Percentiles rank a stretch among this genome's conserved stretches.
Evolutionary conservation across 495 filamentous ascomycete genomes (phyloP).

Genomic region (Penicillium samsonianum): DNA sequence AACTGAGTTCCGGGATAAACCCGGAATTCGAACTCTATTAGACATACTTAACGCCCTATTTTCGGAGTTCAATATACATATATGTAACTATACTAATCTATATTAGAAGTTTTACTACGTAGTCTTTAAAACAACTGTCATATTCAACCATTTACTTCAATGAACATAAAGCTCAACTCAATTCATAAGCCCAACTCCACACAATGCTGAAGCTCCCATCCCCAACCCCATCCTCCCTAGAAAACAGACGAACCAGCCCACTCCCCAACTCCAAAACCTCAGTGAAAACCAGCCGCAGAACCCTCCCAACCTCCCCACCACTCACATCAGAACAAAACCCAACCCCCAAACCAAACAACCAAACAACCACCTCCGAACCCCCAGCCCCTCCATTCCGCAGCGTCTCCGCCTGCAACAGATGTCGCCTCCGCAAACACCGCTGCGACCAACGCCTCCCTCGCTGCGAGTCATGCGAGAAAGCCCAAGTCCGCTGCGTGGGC

Average conservation of each 20-base stretch:
- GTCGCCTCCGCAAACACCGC: slow-evolving; percentile 85
- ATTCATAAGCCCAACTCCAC: too few species aligned
- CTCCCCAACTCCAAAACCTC: background rate
- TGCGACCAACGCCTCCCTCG: slow-evolving; percentile 89
- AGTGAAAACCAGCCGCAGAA: background rate
- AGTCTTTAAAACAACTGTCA: too few species aligned
- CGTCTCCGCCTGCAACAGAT: slow-evolving; percentile 91
- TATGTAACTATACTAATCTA: too few species aligned
- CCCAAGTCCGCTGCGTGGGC: slow-evolving; percentile 79
- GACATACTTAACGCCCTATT: too few species aligned
- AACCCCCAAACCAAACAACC: background rate
- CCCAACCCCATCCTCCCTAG: background rate
- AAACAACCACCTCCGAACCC: slow-evolving; percentile 1
- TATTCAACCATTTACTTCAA: too few species aligned
- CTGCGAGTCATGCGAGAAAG: slow-evolving; percentile 87
- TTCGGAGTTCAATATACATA: too few species aligned
- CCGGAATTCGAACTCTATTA: too few species aligned
- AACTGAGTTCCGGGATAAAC: too few species aligned
- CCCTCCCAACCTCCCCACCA: background rate
- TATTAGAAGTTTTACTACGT: too few species aligned
- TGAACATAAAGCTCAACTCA: too few species aligned
- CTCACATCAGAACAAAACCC: background rate
- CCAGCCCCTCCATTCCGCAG: slow-evolving; percentile 72
- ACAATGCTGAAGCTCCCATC: too few species aligned
- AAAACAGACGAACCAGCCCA: background rate